Percentiles rank a stretch among this genome's conserved stretches.
Evolutionary conservation across 805 yeast species (phyloP).

Genomic region (Candida succiphila): DNA sequence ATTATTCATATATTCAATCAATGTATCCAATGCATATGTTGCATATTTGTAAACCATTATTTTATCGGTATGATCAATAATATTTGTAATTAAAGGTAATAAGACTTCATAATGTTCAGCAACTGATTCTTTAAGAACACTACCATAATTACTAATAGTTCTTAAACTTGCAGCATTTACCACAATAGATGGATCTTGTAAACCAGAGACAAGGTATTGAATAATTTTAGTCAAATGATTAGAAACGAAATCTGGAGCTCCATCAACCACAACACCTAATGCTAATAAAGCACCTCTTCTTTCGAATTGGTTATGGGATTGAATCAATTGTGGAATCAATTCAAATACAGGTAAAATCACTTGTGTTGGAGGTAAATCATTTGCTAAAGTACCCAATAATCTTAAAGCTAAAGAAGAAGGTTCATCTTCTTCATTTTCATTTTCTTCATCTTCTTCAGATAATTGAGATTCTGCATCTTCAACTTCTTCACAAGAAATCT

Average conservation of each 20-base stretch:
- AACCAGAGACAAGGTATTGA: slow-evolving; percentile 64
- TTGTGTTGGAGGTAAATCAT: slow-evolving; percentile 87
- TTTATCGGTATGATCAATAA: slow-evolving; percentile 78
- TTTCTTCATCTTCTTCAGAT: slow-evolving; percentile 77
- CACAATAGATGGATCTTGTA: slow-evolving; percentile 61
- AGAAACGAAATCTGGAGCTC: slow-evolving; percentile 89
- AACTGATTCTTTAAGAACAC: slow-evolving; percentile 75
- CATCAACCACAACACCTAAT: slow-evolving; percentile 74
- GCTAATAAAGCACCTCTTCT: slow-evolving; percentile 83
- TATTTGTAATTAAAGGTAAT: slow-evolving; percentile 76
- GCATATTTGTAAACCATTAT: slow-evolving; percentile 84
- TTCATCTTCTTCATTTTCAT: slow-evolving; percentile 84
- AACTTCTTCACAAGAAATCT: slow-evolving; percentile 73
- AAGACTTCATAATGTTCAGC: slow-evolving; percentile 77
- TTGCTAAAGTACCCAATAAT: slow-evolving; percentile 66
- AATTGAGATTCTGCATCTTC: slow-evolving; percentile 68
- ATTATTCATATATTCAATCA: slow-evolving; percentile 83
- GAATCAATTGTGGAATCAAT: slow-evolving; percentile 44
- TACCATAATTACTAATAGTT: slow-evolving; percentile 67
- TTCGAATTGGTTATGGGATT: slow-evolving; percentile 60
- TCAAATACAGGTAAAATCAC: slow-evolving; percentile 74
- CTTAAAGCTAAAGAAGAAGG: slow-evolving; percentile 74
- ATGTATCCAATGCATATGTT: slow-evolving; percentile 82
- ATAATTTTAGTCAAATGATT: slow-evolving; percentile 66
- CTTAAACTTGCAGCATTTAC: slow-evolving; percentile 85